These are phyloP conservation scores for Aristolochia contorta DNA, from an alignment of 164 flowering plant genomes.

Conservation along the genomic window DNA sequence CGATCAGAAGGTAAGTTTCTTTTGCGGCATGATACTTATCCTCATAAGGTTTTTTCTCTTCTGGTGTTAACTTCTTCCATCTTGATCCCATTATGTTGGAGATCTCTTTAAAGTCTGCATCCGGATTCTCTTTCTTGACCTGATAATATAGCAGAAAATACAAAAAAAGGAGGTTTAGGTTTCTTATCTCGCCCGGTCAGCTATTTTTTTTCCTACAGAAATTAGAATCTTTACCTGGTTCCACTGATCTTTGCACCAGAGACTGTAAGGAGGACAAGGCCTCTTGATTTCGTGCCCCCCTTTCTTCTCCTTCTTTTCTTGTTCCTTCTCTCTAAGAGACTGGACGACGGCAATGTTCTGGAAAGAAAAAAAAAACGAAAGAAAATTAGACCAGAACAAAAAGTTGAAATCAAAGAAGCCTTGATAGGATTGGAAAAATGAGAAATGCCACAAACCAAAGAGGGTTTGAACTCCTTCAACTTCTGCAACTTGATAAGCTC, in stretches of 20 bases:
- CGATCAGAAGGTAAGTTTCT: slow-evolving; percentile 61
- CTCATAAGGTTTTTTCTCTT: slow-evolving; percentile 94
- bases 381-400: background rate
- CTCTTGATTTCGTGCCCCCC: slow-evolving; percentile 44
- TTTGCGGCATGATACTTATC: slow-evolving; percentile 72
- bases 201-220: background rate
- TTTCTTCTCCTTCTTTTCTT: slow-evolving; percentile 52
- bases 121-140: slow-evolving; percentile 76
- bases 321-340: slow-evolving; percentile 41
- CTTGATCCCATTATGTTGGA: slow-evolving; percentile 67
- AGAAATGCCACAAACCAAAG: slow-evolving; percentile 37
- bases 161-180: background rate
- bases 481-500: slow-evolving; percentile 91
- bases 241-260: slow-evolving; percentile 93
- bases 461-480: slow-evolving; percentile 83
- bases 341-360: slow-evolving; percentile 48
- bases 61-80: slow-evolving; percentile 69
- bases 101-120: slow-evolving; percentile 71
- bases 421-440: background rate
- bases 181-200: too few species aligned
- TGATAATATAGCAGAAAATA: slow-evolving; percentile 8
- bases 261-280: slow-evolving; percentile 63
- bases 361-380: slow-evolving; percentile 1
- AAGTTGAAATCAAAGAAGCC: background rate
- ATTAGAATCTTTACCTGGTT: slow-evolving; percentile 40